phyloP scores from a whole-genome alignment of 768 basidiomycete species.

The Mycena rebaudengoi region DNA sequence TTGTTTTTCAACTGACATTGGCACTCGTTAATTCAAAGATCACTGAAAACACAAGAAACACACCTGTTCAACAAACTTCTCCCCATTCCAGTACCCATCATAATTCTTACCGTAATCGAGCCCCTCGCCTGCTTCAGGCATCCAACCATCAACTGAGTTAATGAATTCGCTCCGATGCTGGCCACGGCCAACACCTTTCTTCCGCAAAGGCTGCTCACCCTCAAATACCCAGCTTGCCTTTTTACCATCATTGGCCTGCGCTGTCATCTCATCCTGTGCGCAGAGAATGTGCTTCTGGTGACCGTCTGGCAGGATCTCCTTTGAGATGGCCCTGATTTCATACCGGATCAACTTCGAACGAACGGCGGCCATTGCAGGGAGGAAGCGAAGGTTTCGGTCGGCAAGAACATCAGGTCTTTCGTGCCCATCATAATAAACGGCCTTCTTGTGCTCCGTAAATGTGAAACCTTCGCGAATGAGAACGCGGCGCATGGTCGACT shows the following conservation, averaged over 20 bases:
- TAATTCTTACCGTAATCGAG: conserved; percentile 32
- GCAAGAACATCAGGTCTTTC: conserved; percentile 21
- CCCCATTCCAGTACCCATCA: conserved; percentile 35
- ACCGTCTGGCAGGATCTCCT: conserved; percentile 8
- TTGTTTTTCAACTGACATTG: conserved; percentile 12
- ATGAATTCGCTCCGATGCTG: conserved; percentile 39
- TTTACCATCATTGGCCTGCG: conserved; percentile 46
- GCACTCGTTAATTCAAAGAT: not conserved
- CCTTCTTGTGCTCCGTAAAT: conserved; percentile 5
- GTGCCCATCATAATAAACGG: conserved; percentile 29
- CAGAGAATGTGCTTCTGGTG: conserved; percentile 36
- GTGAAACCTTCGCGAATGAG: not conserved
- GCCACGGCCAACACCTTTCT: conserved; percentile 35
- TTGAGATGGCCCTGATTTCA: conserved; percentile 10
- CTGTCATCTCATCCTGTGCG: conserved; percentile 51
- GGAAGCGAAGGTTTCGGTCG: conserved; percentile 13
- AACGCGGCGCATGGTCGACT: not conserved
- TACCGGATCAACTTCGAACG: not conserved
- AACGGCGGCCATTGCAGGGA: conserved; percentile 15
- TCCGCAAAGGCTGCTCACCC: conserved; percentile 30
- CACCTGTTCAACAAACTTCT: conserved; percentile 37
- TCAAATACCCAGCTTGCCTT: conserved; percentile 36
- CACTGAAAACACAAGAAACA: not conserved
- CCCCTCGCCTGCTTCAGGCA: not conserved
- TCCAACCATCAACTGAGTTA: conserved; percentile 27